Percentiles rank a stretch among this genome's conserved stretches.
Evolutionary conservation across 225 moss, liverwort and hornwort species (phyloP).

Genomic region (Pleurozium schreberi): DNA sequence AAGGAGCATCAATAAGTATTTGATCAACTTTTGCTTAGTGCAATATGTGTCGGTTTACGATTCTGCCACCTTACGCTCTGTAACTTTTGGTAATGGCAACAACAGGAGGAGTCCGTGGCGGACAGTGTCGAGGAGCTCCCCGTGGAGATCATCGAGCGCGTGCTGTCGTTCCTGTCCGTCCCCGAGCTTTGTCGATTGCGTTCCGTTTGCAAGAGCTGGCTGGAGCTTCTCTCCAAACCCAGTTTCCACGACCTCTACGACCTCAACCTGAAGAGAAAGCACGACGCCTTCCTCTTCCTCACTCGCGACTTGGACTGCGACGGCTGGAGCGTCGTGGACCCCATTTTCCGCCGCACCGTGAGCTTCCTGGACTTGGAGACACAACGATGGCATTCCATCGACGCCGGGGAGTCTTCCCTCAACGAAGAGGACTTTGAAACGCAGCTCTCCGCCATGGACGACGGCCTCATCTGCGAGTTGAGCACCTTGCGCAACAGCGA

Average conservation of each 20-base stretch:
- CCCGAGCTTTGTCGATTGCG: constrained; percentile 24
- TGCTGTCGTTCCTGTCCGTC: constrained; percentile 24
- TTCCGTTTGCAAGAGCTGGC: constrained; percentile 29
- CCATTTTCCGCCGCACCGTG: constrained; percentile 17
- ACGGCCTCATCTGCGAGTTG: constrained; percentile 27
- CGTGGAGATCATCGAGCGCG: constrained; percentile 28
- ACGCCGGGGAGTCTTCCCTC: constrained; percentile 1
- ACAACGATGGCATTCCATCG: constrained; percentile 25
- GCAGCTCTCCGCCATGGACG: constrained; percentile 28
- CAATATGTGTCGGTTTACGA: neutral
- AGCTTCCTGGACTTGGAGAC: constrained; percentile 22
- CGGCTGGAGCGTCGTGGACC: constrained; percentile 26
- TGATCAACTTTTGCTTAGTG: neutral
- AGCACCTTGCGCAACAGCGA: constrained; percentile 24
- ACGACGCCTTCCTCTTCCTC: constrained; percentile 20
- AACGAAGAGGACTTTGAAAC: constrained; percentile 21
- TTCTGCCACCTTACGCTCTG: neutral
- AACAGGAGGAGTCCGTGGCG: neutral
- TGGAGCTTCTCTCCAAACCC: constrained; percentile 7
- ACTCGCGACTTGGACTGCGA: constrained; percentile 27
- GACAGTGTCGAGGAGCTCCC: constrained; percentile 18
- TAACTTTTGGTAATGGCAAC: neutral
- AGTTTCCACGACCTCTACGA: constrained; percentile 20
- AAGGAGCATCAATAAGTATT: neutral
- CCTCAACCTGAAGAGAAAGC: neutral